Evolutionary conservation across 805 yeast genomes (phyloP).

Genomic region (Babjeviella inositovora): DNA sequence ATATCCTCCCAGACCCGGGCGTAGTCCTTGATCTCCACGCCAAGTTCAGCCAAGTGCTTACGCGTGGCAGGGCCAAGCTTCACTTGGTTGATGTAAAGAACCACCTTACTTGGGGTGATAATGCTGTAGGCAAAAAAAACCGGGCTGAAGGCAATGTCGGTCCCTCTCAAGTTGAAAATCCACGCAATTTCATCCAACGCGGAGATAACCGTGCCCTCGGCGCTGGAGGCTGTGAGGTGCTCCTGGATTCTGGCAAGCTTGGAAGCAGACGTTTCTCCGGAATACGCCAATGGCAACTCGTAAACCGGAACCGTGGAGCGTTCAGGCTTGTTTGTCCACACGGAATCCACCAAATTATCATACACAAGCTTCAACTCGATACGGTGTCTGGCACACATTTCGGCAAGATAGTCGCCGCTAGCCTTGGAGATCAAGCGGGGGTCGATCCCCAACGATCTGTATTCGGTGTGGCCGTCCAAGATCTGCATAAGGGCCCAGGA

Average conservation of each 20-base stretch:
- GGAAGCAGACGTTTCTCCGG: slow-evolving; percentile 13
- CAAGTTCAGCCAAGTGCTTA: slow-evolving; percentile 9
- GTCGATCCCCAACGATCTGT: no score
- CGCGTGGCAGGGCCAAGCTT: slow-evolving; percentile 17
- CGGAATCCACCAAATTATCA: slow-evolving; percentile 28
- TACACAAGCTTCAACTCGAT: slow-evolving; percentile 16
- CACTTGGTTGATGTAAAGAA: slow-evolving; percentile 22
- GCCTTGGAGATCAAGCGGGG: slow-evolving; percentile 31
- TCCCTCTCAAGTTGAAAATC: slow-evolving; percentile 35
- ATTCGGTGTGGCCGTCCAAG: slow-evolving; percentile 18
- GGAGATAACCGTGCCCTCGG: slow-evolving; percentile 20
- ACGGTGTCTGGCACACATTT: slow-evolving; percentile 12
- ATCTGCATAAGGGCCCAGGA: slow-evolving; percentile 34
- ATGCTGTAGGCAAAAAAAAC: slow-evolving; percentile 27
- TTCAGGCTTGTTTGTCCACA: slow-evolving; percentile 29
- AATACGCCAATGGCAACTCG: slow-evolving; percentile 12
- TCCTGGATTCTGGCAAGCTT: slow-evolving; percentile 11
- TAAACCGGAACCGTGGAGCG: slow-evolving; percentile 8
- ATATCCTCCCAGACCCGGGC: slow-evolving; percentile 27
- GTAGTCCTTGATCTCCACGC: slow-evolving; percentile 19
- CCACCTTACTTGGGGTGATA: slow-evolving; percentile 12
- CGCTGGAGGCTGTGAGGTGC: slow-evolving; percentile 4
- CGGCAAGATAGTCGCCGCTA: slow-evolving; percentile 14
- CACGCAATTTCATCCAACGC: slow-evolving; percentile 38
- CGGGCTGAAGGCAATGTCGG: slow-evolving; percentile 38